phyloP scores from a whole-genome alignment of 75 land plant genomes.

The Pseudotsuga menziesii region DNA sequence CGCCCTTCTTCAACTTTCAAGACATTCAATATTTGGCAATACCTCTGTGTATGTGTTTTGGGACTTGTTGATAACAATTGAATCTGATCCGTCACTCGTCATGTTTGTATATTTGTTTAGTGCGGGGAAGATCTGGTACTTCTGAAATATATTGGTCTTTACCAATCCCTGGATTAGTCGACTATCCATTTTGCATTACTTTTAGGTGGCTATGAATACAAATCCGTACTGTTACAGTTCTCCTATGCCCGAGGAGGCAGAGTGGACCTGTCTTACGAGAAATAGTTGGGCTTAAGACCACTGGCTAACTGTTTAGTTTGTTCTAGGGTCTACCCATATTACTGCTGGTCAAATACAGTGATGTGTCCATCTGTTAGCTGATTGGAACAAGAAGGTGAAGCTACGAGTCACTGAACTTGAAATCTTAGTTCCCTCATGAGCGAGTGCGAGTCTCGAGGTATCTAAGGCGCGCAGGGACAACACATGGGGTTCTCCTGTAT shows the following conservation, averaged over 20 bases:
- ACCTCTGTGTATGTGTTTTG: background rate
- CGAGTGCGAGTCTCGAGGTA: background rate
- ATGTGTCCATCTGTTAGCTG: background rate
- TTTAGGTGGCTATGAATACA: background rate
- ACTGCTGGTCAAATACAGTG: background rate
- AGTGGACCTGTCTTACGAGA: background rate
- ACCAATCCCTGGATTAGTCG: background rate
- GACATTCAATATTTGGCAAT: background rate
- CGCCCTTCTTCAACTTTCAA: background rate
- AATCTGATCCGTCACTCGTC: background rate
- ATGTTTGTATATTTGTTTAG: background rate
- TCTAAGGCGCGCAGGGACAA: background rate
- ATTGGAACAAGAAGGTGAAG: background rate
- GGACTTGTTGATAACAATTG: background rate
- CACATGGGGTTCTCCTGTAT: background rate
- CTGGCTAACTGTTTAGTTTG: background rate
- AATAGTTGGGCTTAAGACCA: background rate
- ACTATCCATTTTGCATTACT: background rate
- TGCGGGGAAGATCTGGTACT: background rate
- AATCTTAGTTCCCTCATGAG: background rate
- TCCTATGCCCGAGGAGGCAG: background rate
- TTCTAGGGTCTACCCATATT: background rate
- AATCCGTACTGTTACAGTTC: background rate
- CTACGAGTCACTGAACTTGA: background rate
- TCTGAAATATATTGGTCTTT: background rate